Conservation (phyloP, 1,284 basidiomycete genomes). For the Kalmanozyma brasiliensis region DNA sequence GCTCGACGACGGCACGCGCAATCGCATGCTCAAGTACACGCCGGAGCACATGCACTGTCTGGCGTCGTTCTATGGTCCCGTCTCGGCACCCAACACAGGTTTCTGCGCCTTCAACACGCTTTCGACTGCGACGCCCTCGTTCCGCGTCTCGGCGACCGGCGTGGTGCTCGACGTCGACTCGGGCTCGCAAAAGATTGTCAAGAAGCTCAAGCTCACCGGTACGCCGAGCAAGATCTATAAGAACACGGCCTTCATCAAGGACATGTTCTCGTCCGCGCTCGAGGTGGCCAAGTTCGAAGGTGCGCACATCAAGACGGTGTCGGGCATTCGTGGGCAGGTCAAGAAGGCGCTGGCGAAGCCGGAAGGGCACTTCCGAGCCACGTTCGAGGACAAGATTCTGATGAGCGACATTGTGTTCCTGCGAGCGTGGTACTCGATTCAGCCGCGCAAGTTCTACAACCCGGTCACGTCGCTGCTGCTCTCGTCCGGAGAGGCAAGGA, state of each 20-base stretch:
- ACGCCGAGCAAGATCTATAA: constrained; percentile 97
- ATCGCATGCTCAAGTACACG: constrained; percentile 99
- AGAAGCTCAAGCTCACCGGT: constrained; percentile 97
- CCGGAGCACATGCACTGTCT: constrained; percentile 99
- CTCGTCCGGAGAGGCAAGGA: constrained; percentile 58
- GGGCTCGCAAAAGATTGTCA: constrained; percentile 85
- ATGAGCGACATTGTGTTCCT: constrained; percentile 97
- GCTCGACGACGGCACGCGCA: constrained; percentile 82
- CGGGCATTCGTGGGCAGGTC: constrained; percentile 93
- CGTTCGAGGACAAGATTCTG: constrained; percentile 97
- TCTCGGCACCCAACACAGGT: constrained; percentile 78
- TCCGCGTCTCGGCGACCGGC: constrained; percentile 91
- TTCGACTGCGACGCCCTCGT: constrained; percentile 75
- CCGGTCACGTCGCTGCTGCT: constrained; percentile 88
- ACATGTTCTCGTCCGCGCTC: constrained; percentile 92
- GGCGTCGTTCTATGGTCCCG: constrained; percentile 78
- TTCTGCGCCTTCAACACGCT: constrained; percentile 95
- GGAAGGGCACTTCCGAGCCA: constrained; percentile 92
- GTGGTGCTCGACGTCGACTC: constrained; percentile 90
- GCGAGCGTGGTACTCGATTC: constrained; percentile 94
- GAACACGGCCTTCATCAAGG: constrained; percentile 97
- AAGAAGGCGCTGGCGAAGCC: constrained; percentile 95
- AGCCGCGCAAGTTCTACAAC: constrained; percentile 95
- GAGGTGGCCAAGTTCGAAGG: constrained; percentile 99
- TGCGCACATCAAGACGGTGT: constrained; percentile 92